These are phyloP conservation scores for Pharus latifolius DNA, from an alignment of 176 grass and related monocot species.

Conservation along the genomic window DNA sequence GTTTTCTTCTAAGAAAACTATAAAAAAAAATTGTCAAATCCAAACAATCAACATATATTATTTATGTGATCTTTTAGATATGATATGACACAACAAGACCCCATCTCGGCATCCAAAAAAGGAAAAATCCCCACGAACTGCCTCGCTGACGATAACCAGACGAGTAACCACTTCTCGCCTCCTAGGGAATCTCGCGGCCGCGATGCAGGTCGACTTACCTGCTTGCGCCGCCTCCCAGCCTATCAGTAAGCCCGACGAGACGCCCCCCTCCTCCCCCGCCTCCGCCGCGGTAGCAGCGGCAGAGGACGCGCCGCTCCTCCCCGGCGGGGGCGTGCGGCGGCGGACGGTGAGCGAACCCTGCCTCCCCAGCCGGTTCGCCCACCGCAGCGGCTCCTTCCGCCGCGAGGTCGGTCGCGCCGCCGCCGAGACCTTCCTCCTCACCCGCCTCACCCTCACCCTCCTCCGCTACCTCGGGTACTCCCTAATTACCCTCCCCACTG, in stretches of 20 bases:
- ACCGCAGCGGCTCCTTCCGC: slow-evolving; percentile 24
- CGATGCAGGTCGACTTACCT: slow-evolving; percentile 35
- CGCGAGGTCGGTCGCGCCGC: slow-evolving; percentile 34
- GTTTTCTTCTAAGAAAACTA: too few species aligned
- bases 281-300: not conserved
- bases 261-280: slow-evolving; percentile 10
- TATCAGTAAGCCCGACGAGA: not conserved
- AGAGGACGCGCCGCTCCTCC: slow-evolving; percentile 32
- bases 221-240: not conserved
- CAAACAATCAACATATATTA: too few species aligned
- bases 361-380: not conserved
- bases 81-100: too few species aligned
- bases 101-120: too few species aligned
- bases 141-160: too few species aligned
- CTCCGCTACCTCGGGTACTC: slow-evolving; percentile 89
- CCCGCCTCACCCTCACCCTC: slow-evolving; percentile 62
- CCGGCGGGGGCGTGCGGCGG: slow-evolving; percentile 12
- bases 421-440: slow-evolving; percentile 59
- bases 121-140: too few species aligned
- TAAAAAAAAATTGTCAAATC: too few species aligned
- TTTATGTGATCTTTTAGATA: too few species aligned
- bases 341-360: not conserved
- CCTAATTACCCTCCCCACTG: not conserved
- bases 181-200: not conserved
- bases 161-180: not conserved